Conservation (phyloP, 306 rosid genomes). For the Acmispon strigosus region DNA sequence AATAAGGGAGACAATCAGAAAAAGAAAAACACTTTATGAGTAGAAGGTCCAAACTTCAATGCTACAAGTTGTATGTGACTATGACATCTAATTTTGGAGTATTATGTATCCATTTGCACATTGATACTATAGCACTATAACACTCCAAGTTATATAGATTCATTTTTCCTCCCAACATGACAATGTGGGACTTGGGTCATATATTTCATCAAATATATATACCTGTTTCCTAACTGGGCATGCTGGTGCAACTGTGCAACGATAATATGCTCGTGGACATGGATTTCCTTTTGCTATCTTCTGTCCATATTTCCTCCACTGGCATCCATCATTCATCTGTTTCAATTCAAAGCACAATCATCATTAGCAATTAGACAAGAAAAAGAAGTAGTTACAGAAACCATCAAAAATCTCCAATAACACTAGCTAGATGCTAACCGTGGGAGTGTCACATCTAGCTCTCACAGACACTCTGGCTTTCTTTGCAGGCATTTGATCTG, state of each 20-base stretch:
- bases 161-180: too few relatives aligned
- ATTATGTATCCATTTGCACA: too few relatives aligned
- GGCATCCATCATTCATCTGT: conserved; percentile 81
- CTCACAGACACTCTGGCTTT: conserved; percentile 75
- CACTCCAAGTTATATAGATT: too few relatives aligned
- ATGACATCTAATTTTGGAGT: too few relatives aligned
- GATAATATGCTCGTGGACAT: conserved; percentile 74
- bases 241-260: conserved; percentile 62
- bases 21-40: too few relatives aligned
- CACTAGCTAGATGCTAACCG: conserved; percentile 33
- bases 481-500: conserved; percentile 44
- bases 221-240: conserved; percentile 80
- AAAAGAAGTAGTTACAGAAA: not conserved
- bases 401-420: not conserved
- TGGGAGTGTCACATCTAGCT: conserved; percentile 69
- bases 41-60: too few relatives aligned
- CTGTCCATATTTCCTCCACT: conserved; percentile 87
- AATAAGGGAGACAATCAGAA: too few relatives aligned
- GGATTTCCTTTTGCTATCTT: conserved; percentile 75
- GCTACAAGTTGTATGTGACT: too few relatives aligned
- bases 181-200: too few relatives aligned
- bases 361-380: not conserved
- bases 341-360: not conserved
- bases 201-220: not conserved
- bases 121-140: too few relatives aligned